These are phyloP conservation scores for Fusarium decemcellulare DNA, from an alignment of 2,329 filamentous ascomycete species.

Conservation along the genomic window DNA sequence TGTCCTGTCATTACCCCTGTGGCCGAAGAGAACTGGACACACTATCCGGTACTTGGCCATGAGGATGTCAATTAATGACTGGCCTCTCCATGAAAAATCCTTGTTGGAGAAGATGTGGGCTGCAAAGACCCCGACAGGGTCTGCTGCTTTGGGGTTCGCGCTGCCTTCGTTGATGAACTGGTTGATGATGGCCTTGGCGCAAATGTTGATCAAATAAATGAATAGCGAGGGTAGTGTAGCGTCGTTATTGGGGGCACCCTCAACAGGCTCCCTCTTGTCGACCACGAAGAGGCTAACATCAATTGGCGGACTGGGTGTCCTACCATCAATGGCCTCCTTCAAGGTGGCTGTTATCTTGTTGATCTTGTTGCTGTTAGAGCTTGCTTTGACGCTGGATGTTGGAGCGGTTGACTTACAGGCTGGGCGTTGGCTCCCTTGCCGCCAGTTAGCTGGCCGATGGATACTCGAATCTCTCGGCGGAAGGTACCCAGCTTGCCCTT, in stretches of 20 bases:
- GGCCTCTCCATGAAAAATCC: slow-evolving; percentile 76
- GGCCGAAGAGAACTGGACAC: slow-evolving; percentile 89
- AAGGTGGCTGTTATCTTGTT: slow-evolving; percentile 59
- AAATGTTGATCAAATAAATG: slow-evolving; percentile 82
- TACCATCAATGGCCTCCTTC: slow-evolving; percentile 66
- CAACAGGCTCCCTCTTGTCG: slow-evolving; percentile 60
- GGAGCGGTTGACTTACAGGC: slow-evolving; percentile 50
- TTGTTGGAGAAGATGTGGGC: slow-evolving; percentile 81
- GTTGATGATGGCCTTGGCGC: slow-evolving; percentile 79
- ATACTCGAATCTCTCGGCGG: slow-evolving; percentile 78
- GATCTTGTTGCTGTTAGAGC: slow-evolving; percentile 48
- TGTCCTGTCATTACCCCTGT: slow-evolving; percentile 82
- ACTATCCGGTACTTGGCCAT: slow-evolving; percentile 86
- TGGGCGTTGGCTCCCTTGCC: slow-evolving; percentile 72
- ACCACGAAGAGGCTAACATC: slow-evolving; percentile 69
- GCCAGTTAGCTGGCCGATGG: slow-evolving; percentile 79
- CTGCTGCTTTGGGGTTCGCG: slow-evolving; percentile 75
- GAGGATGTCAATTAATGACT: slow-evolving; percentile 84
- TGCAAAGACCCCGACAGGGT: slow-evolving; percentile 83
- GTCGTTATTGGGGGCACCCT: slow-evolving; percentile 66
- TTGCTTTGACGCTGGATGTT: background rate
- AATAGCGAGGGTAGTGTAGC: slow-evolving; percentile 73
- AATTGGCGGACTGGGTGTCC: slow-evolving; percentile 66
- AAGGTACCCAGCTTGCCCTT: slow-evolving; percentile 80
- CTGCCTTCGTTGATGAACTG: slow-evolving; percentile 79